Evolutionary conservation across 2,329 filamentous ascomycete genomes (phyloP).

Genomic region (Trichoderma sp.): DNA sequence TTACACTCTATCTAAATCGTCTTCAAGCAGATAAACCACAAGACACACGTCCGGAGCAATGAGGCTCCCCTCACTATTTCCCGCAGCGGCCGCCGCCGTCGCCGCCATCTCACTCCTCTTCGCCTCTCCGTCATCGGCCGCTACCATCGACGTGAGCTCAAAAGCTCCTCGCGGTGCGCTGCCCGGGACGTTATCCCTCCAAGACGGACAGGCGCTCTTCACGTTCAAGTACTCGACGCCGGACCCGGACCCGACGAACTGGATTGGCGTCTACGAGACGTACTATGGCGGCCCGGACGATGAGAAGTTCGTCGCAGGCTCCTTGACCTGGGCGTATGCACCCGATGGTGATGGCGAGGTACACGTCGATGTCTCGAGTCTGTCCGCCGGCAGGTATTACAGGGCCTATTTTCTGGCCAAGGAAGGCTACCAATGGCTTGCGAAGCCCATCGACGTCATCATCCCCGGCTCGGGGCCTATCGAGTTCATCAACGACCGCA

Average conservation of each 20-base stretch:
- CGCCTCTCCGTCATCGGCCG: constrained; percentile 22
- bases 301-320: constrained; percentile 35
- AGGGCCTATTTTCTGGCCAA: constrained; percentile 43
- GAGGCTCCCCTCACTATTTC: constrained; percentile 24
- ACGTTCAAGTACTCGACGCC: constrained; percentile 44
- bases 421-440: constrained; percentile 43
- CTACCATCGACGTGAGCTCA: neutral
- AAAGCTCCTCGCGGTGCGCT: constrained; percentile 8
- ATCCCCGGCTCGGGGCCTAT: constrained; percentile 33
- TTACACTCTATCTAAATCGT: neutral
- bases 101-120: constrained; percentile 19
- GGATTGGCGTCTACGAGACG: constrained; percentile 44
- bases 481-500: constrained; percentile 38
- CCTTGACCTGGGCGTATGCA: constrained; percentile 43
- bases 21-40: neutral
- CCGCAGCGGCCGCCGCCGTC: constrained; percentile 9
- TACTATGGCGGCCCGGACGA: constrained; percentile 42
- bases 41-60: neutral
- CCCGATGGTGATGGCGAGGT: constrained; percentile 36
- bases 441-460: constrained; percentile 39
- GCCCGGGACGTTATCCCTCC: constrained; percentile 27
- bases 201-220: constrained; percentile 31
- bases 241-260: constrained; percentile 39
- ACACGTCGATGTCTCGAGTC: constrained; percentile 32
- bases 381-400: constrained; percentile 39